Conservation (phyloP, 495 filamentous ascomycete genomes). For the Penicillium salamii region DNA sequence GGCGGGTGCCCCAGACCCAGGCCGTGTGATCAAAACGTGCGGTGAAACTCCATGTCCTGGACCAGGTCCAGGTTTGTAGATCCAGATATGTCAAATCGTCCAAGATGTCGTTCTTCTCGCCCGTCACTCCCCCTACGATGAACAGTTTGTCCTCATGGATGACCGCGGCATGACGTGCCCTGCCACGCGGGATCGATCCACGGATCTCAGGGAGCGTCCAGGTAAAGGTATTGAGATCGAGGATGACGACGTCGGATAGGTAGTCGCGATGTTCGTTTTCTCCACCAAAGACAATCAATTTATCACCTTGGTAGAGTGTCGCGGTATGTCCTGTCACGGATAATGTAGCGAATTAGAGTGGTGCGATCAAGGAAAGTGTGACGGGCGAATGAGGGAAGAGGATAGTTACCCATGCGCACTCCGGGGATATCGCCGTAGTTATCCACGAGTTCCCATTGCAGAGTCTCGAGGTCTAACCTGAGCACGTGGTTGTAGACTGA, state of each 20-base stretch:
- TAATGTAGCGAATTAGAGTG: background rate
- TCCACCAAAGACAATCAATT: slow-evolving; percentile 91
- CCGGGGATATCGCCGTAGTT: slow-evolving; percentile 99
- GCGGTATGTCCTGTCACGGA: slow-evolving; percentile 77
- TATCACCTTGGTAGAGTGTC: slow-evolving; percentile 90
- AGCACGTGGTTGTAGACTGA: slow-evolving; percentile 96
- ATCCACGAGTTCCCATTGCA: slow-evolving; percentile 93
- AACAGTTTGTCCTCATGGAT: slow-evolving; percentile 96
- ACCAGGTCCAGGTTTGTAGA: slow-evolving; percentile 97
- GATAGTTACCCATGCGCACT: slow-evolving; percentile 82
- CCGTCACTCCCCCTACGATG: slow-evolving; percentile 85
- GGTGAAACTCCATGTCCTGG: slow-evolving; percentile 90
- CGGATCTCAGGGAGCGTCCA: slow-evolving; percentile 89
- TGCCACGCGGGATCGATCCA: slow-evolving; percentile 79
- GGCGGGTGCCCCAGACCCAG: slow-evolving; percentile 83
- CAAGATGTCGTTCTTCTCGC: slow-evolving; percentile 80
- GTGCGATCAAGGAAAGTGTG: background rate
- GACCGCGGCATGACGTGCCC: slow-evolving; percentile 89
- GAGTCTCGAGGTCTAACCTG: slow-evolving; percentile 74
- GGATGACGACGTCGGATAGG: slow-evolving; percentile 92
- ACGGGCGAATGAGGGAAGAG: slow-evolving; percentile 23
- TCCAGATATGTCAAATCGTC: slow-evolving; percentile 97
- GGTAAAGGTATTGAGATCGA: slow-evolving; percentile 86
- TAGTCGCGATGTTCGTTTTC: slow-evolving; percentile 97
- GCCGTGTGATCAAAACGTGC: slow-evolving; percentile 90